A percentile compares a stretch with the other conserved stretches of the same genome.
Evolutionary conservation across 192 early-diverging fungal genomes (phyloP).

Genomic region (Backusella tarrabulga): DNA sequence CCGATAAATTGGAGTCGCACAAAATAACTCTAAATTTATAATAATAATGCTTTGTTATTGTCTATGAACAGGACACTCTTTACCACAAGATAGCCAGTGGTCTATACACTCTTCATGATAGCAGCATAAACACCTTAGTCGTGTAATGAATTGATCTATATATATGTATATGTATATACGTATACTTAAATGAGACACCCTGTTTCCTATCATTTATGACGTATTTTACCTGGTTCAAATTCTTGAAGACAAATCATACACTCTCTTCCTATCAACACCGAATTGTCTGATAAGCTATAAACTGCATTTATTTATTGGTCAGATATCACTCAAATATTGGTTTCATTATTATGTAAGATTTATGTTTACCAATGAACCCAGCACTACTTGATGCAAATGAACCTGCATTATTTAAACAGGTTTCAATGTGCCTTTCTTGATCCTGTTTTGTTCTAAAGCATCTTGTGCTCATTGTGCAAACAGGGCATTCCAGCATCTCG

Average conservation of each 20-base stretch:
- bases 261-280: slow-evolving; percentile 71
- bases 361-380: slow-evolving; percentile 34
- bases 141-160: slow-evolving; percentile 70
- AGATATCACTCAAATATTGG: not conserved
- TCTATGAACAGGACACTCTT: slow-evolving; percentile 81
- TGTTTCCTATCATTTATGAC: not conserved
- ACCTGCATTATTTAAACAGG: slow-evolving; percentile 48
- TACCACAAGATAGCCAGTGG: slow-evolving; percentile 72
- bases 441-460: slow-evolving; percentile 41
- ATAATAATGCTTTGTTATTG: slow-evolving; percentile 24
- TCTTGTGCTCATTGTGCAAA: slow-evolving; percentile 54
- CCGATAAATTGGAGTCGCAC: not conserved
- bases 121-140: slow-evolving; percentile 84
- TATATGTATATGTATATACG: not conserved
- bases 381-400: slow-evolving; percentile 14
- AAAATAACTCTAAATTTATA: not conserved
- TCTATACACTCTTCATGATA: slow-evolving; percentile 85
- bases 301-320: slow-evolving; percentile 27
- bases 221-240: slow-evolving; percentile 60
- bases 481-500: slow-evolving; percentile 74
- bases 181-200: not conserved
- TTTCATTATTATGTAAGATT: not conserved
- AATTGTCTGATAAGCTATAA: slow-evolving; percentile 55
- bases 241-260: slow-evolving; percentile 95
- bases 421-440: slow-evolving; percentile 62